Evolutionary conservation across 805 yeast genomes (phyloP).

Genomic region (Yamadazyma tumulicola): DNA sequence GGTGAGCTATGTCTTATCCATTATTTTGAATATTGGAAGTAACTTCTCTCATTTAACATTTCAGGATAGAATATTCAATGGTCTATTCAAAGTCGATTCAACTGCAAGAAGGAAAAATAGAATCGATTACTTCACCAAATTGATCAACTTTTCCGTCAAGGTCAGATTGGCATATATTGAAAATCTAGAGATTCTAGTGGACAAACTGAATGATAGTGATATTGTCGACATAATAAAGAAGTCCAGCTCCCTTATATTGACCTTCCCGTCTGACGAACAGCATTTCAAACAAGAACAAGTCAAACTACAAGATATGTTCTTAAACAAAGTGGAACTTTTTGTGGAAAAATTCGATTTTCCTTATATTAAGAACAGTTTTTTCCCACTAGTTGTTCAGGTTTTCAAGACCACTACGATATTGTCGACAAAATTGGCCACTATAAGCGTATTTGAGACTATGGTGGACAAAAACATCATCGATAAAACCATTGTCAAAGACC

Average conservation of each 20-base stretch:
- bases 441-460: constrained; percentile 56
- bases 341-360: constrained; percentile 58
- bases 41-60: constrained; percentile 74
- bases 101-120: constrained; percentile 19
- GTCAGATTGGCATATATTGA: constrained; percentile 34
- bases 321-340: constrained; percentile 40
- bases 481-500: constrained; percentile 67
- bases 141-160: constrained; percentile 30
- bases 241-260: constrained; percentile 33
- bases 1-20: constrained; percentile 46
- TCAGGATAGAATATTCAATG: constrained; percentile 61
- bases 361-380: constrained; percentile 67
- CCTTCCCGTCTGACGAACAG: constrained; percentile 22
- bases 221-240: constrained; percentile 48
- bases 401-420: constrained; percentile 84
- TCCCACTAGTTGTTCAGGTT: constrained; percentile 66
- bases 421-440: constrained; percentile 68
- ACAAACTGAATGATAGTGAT: constrained; percentile 50
- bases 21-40: constrained; percentile 61
- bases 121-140: constrained; percentile 18
- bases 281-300: constrained; percentile 29
- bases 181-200: constrained; percentile 44
- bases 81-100: constrained; percentile 25
- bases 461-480: constrained; percentile 64
- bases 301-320: constrained; percentile 49